Base-by-base conservation (phyloP, 495 filamentous ascomycete species). In the Astrothelium macrocarpum region DNA sequence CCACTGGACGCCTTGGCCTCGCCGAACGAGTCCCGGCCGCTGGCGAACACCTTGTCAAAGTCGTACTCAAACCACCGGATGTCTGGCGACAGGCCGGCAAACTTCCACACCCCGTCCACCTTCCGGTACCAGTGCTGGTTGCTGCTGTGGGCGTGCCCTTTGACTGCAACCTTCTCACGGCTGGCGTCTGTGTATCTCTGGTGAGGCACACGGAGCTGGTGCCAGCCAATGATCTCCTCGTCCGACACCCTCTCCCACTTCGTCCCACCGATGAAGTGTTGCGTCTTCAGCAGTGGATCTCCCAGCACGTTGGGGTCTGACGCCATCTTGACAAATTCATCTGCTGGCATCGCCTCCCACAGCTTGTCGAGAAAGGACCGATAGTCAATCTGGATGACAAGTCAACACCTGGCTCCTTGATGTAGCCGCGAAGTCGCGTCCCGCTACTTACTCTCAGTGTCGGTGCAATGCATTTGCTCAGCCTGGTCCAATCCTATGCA, bases 101-200 rank as follows among this genome's bases (percentile, higher is more conserved):
- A 90, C 76, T 91, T 93, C 89, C 89, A 92, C 64, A 85, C 83
- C 7, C 88, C 88, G 67, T 90, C 75, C 26, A 90, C 77, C 81
- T 88, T 90, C 63, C 77, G 79, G 74, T 91, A 91, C 72, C 82
- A 88, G 71, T 89, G 85, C 67, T 81, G 81, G 72, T 87, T 89
- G 63, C 83, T 84, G 60, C 81, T 84, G 76, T 92, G 88, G 18
- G 81, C 82, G 70, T 91, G 88, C 60, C 84, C 84, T 78, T 84
- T 85, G 72, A 82, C 77, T 31, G 74, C 74, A 53, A 86, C 85
- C 49, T 76, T 71, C 62, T 71, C 74, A 39, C 75, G 67, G 64
- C 73, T 80, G 31, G 70, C 75, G 68, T 84, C 83, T 7, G 78
- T 84, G 76, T 88, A 88, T 45, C 76, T 80, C 78, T 81, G 82